Evolutionary conservation across 805 yeast genomes (phyloP).

Genomic region (Cyberlindnera mycetangii): DNA sequence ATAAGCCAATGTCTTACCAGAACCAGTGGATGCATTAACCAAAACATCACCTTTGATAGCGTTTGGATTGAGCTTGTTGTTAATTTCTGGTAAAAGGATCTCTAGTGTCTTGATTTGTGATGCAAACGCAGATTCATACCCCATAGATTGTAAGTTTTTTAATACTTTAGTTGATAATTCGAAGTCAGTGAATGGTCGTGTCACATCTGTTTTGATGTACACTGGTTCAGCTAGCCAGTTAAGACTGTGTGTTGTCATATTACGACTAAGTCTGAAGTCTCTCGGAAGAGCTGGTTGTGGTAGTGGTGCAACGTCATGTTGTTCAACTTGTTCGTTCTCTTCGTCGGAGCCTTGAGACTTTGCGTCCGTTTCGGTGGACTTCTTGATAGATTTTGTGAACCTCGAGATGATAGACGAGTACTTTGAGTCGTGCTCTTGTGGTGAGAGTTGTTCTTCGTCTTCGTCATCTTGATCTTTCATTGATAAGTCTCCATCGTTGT

Average conservation of each 20-base stretch:
- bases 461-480: slow-evolving; percentile 13
- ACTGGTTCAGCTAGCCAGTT: slow-evolving; percentile 70
- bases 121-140: slow-evolving; percentile 62
- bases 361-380: slow-evolving; percentile 10
- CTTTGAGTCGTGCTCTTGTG: slow-evolving; percentile 34
- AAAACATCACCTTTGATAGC: slow-evolving; percentile 62
- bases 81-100: slow-evolving; percentile 43
- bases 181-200: slow-evolving; percentile 48
- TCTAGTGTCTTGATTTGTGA: slow-evolving; percentile 71
- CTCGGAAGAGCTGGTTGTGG: slow-evolving; percentile 79
- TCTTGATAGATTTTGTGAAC: slow-evolving; percentile 43
- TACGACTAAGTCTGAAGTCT: slow-evolving; percentile 40
- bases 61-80: slow-evolving; percentile 26
- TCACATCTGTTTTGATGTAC: slow-evolving; percentile 47
- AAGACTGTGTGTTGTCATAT: slow-evolving; percentile 36
- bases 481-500: slow-evolving; percentile 14
- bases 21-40: slow-evolving; percentile 93
- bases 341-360: slow-evolving; percentile 28
- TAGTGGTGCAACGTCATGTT: slow-evolving; percentile 59
- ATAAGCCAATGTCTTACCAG: slow-evolving; percentile 93
- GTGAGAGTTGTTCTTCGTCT: slow-evolving; percentile 16
- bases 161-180: slow-evolving; percentile 40
- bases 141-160: slow-evolving; percentile 44
- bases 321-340: slow-evolving; percentile 28
- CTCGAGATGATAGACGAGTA: slow-evolving; percentile 52